Base-by-base conservation (phyloP, 1,139 yeast species). In the Candida smagusa region DNA sequence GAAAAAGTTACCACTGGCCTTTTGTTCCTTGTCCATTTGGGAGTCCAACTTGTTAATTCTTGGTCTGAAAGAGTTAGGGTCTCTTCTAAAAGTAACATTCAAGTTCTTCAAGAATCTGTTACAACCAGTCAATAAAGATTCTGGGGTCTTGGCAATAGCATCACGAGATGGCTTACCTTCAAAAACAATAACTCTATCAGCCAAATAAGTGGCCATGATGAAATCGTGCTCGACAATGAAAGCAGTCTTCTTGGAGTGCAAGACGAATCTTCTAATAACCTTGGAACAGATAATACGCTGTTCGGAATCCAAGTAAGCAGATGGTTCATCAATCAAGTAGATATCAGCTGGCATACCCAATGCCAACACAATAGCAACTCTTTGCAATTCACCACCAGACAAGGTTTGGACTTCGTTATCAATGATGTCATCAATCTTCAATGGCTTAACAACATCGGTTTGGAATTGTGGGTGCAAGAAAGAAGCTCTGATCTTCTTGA, bases 181-280 rank as follows among this genome's bases (percentile, higher is more conserved):
- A 59, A 90, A 94, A 42, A 92, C 97, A 76, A 92, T 92, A 52
- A 92, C 98, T 61, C 95, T 81, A 67, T 92, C 98, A 45, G 99
- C 98, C 73, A 92, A 78, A 64, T 92, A 92, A 22, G 98, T 92
- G 48, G 98, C 97, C 98, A 92, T 92, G 71, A 92, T 92, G 78
- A 92, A 92, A 81, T 92, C 99, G 82, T 92, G 99, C 83, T 92
- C 99, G 44, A 92, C 99, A 55, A 92, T 75, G 61, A 92, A 92
- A 7, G 98, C 98, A 34, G 98, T 89, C 77, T 90, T 92, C 74
- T 92, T 90, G 52, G 97, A 81, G 63, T 92, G 98, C 61, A 92
- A 74, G 58, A 94, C 87, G 61, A 88, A 92, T 67, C 96, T 84
- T 78, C 97, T 86, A 58, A 92, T 94, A 50, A 92, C 98, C 74